These are phyloP conservation scores for Grosmannia huntii DNA, from an alignment of 2,329 filamentous ascomycete species.

Conservation along the genomic window DNA sequence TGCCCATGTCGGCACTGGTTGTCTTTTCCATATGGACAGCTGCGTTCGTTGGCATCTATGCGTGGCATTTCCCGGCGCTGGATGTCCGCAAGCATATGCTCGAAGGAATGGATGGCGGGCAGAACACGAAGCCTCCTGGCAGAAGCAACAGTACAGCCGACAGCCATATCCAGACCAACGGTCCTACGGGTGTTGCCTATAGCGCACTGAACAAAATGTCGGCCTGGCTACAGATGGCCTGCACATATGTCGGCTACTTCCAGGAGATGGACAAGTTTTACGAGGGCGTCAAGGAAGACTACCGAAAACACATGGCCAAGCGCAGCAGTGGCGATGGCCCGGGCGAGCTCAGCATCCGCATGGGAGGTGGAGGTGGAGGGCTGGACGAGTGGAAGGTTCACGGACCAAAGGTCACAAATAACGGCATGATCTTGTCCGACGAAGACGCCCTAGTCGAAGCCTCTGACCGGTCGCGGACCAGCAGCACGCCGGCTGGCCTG, in stretches of 20 bases:
- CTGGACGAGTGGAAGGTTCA: slow-evolving; percentile 40
- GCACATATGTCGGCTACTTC: slow-evolving; percentile 40
- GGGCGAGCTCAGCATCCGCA: slow-evolving; percentile 25
- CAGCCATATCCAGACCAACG: slow-evolving; percentile 21
- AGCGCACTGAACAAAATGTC: slow-evolving; percentile 39
- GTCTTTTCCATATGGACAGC: slow-evolving; percentile 56
- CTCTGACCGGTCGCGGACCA: slow-evolving; percentile 17
- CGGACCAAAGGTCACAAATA: slow-evolving; percentile 26
- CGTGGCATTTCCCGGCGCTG: slow-evolving; percentile 55
- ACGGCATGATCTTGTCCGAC: slow-evolving; percentile 24
- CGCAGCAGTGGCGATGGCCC: slow-evolving; percentile 7
- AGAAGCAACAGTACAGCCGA: slow-evolving; percentile 8
- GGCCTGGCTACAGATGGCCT: slow-evolving; percentile 40
- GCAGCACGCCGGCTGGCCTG: slow-evolving; percentile 9
- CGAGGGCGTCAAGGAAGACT: slow-evolving; percentile 35
- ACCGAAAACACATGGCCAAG: slow-evolving; percentile 18
- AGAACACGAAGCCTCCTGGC: neutral
- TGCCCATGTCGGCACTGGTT: slow-evolving; percentile 56
- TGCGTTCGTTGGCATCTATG: slow-evolving; percentile 53
- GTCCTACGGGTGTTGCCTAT: slow-evolving; percentile 33
- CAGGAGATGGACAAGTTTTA: slow-evolving; percentile 41
- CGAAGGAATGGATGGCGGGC: slow-evolving; percentile 12
- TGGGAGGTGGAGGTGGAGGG: slow-evolving; percentile 33
- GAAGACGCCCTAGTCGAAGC: slow-evolving; percentile 14
- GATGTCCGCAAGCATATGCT: slow-evolving; percentile 44